Conservation (phyloP, 1,284 basidiomycete species). For the Moesziomyces sp. region DNA sequence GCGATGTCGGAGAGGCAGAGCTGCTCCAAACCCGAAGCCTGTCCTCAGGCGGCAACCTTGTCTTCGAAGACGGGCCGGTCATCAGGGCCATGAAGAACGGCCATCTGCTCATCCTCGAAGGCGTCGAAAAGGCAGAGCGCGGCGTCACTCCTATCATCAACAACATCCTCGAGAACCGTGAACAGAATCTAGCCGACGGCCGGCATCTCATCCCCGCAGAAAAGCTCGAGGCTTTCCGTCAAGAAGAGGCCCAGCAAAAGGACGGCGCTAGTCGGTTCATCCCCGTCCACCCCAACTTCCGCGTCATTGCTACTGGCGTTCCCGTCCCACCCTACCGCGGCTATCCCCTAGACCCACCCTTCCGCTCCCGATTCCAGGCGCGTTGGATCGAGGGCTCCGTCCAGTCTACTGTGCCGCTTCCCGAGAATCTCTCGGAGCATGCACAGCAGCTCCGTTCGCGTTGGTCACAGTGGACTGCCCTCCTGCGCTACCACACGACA, state of each 20-base stretch:
- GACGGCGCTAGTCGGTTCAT: constrained; percentile 55
- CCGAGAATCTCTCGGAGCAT: constrained; percentile 24
- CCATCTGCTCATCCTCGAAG: constrained; percentile 67
- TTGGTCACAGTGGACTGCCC: constrained; percentile 53
- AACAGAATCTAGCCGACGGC: constrained; percentile 68
- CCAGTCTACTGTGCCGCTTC: constrained; percentile 34
- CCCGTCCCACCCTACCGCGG: constrained; percentile 68
- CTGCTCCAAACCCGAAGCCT: constrained; percentile 67
- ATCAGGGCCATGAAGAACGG: constrained; percentile 68
- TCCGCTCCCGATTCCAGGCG: constrained; percentile 68
- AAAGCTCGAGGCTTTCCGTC: constrained; percentile 52
- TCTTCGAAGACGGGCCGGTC: constrained; percentile 66
- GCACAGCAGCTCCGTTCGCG: constrained; percentile 49
- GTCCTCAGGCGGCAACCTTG: constrained; percentile 61
- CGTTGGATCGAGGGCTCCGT: constrained; percentile 66
- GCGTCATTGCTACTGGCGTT: constrained; percentile 67
- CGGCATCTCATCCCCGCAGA: constrained; percentile 68
- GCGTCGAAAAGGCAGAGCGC: constrained; percentile 67
- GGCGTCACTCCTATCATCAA: constrained; percentile 68
- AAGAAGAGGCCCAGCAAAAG: constrained; percentile 27
- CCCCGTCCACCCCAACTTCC: constrained; percentile 67
- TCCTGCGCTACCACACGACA: constrained; percentile 57
- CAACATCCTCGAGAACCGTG: constrained; percentile 68
- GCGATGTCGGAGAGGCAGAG: constrained; percentile 68
- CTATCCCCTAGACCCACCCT: constrained; percentile 68